Evolutionary conservation across 2,329 filamentous ascomycete species (phyloP), one percentile per base, ranked within the genome.

Genomic region (Alternaria burnsii): DNA sequence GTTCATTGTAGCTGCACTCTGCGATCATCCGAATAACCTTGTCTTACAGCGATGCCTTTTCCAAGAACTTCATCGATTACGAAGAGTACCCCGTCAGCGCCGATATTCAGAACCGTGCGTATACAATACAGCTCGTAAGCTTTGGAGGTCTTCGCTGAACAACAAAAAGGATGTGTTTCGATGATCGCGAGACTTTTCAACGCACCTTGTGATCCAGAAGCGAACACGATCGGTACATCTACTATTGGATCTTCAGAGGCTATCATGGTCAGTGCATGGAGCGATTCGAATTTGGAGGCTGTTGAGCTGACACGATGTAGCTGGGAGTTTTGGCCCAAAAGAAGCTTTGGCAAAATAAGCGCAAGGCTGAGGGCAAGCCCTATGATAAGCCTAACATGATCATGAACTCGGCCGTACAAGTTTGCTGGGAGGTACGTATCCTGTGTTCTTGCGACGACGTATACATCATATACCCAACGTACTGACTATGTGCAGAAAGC

Each of bases 351-450:
- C 89, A 92, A 83, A 93, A 95, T 79, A 89, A 89, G 81, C 89
- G 93, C 71, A 87, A 90, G 77, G 93, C 91, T 5, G 91, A 88
- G 70, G 94, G 93, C 62, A 95, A 96, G 82, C 87, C 93, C 55
- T 87, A 79, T 62, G 91, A 93, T 64, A 86, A 86, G 44, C 94
- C 94, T 56, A 98, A 98, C 81, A 90, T 98, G 63, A 83, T 98
- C 83, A 97, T 98, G 94, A 95, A 92, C 71, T 93, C 92, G 26
- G 94, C 94, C 32, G 94, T 97, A 2, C 94, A 98, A 81, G 94
- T 97, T 41, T 97, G 93, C 85, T 97, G 94, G 94, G 93, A 97
- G 61, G 67, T 69, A 2, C 56, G 59, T 62, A 7, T 28, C 5
- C 18, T 16, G 1, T 20, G 6, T 1, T 32, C n/a, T 28, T 3